Evolutionary conservation across 1,284 basidiomycete genomes (phyloP).

Genomic region (Moniliella sp.): DNA sequence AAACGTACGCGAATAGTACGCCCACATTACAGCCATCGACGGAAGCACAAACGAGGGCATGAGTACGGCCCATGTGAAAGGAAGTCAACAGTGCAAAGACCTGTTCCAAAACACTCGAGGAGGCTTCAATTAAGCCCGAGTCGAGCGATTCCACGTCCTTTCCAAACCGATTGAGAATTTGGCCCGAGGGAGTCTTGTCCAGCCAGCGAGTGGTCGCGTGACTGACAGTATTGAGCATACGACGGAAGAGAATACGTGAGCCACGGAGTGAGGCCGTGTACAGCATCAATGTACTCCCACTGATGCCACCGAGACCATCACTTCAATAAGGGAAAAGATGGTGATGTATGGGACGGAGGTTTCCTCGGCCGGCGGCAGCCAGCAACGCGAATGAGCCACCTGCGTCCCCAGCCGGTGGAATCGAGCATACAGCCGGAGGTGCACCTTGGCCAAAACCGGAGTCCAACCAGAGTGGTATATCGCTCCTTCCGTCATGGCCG

Average conservation of each 20-base stretch:
- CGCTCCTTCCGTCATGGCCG: too few relatives aligned
- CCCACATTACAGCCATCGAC: too few relatives aligned
- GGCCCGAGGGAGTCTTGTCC: conserved; percentile 32
- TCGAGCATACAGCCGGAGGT: conserved; percentile 6
- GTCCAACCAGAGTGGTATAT: conserved; percentile 5
- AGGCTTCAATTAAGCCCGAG: too few relatives aligned
- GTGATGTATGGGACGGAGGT: not conserved
- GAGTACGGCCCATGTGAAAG: too few relatives aligned
- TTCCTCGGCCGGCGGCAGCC: conserved; percentile 1
- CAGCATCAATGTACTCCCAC: too few relatives aligned
- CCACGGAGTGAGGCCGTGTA: conserved; percentile 6
- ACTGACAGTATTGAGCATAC: conserved; percentile 12
- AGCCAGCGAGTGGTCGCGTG: conserved; percentile 18
- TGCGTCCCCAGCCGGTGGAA: not conserved
- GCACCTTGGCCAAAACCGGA: conserved; percentile 6
- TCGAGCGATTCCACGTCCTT: conserved; percentile 40
- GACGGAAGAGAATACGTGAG: conserved; percentile 10
- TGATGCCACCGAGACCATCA: not conserved
- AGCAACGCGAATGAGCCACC: not conserved
- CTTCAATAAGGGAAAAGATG: conserved; percentile 1
- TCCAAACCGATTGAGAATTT: conserved; percentile 39
- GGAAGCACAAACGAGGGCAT: too few relatives aligned
- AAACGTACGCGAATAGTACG: too few relatives aligned
- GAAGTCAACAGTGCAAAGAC: too few relatives aligned
- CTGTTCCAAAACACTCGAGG: too few relatives aligned